Percentiles rank a stretch among this genome's conserved stretches.
Evolutionary conservation across 257 asterid genomes (phyloP).

Genomic region (Solanum pennellii): DNA sequence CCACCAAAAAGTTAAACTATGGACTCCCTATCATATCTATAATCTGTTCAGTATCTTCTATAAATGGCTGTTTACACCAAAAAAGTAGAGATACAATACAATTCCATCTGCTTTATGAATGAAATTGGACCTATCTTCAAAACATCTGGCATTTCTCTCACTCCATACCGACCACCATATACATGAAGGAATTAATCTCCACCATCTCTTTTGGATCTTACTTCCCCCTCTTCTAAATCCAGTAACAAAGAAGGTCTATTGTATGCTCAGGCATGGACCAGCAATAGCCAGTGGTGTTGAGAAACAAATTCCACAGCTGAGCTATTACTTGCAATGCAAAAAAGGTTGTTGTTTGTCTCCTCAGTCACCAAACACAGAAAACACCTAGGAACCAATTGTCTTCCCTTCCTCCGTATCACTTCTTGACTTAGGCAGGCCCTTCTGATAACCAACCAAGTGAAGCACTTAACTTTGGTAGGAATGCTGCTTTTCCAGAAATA

Average conservation of each 20-base stretch:
- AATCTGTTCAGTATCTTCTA: not conserved
- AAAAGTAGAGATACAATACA: not conserved
- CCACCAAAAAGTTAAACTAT: not conserved
- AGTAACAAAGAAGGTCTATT: not conserved
- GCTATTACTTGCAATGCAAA: not conserved
- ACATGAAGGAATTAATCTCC: not conserved
- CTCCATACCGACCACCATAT: not conserved
- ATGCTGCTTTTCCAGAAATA: not conserved
- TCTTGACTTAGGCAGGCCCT: not conserved
- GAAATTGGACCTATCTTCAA: not conserved
- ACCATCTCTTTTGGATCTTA: not conserved
- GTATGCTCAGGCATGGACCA: not conserved
- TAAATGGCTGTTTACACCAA: not conserved
- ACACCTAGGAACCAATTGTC: not conserved
- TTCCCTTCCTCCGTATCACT: not conserved
- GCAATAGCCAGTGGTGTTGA: not conserved
- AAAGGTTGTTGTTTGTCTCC: not conserved
- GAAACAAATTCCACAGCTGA: not conserved
- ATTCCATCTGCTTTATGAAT: not conserved
- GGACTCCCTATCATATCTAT: not conserved
- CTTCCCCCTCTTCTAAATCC: not conserved
- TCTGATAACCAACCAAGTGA: not conserved
- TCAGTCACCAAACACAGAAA: not conserved
- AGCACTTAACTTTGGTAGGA: not conserved
- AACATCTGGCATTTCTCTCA: not conserved